Conservation (phyloP, 345 rosid species). For the Acer saccharum region DNA sequence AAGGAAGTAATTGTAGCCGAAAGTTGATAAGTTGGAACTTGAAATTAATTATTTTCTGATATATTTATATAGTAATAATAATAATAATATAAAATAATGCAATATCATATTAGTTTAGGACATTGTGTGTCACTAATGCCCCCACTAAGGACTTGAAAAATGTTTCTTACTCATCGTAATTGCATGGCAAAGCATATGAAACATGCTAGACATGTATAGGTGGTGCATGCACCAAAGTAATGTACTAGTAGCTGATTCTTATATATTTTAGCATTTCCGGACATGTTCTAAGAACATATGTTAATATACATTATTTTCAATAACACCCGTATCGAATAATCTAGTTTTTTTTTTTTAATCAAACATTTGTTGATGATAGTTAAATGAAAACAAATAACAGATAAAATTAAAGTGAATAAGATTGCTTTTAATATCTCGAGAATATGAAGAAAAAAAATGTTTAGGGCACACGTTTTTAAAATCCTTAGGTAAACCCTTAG, state of each 20-base stretch:
- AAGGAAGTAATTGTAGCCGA: slow-evolving; percentile 13
- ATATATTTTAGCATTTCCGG: not conserved
- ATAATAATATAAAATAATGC: not conserved
- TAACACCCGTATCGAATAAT: too few species aligned
- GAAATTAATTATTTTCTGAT: not conserved
- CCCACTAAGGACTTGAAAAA: slow-evolving; percentile 7
- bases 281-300: not conserved
- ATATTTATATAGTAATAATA: not conserved
- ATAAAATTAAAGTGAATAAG: too few species aligned
- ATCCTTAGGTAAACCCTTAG: too few species aligned
- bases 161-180: slow-evolving; percentile 13
- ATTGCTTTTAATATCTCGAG: too few species aligned
- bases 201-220: not conserved
- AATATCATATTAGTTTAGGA: not conserved
- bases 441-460: too few species aligned
- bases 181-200: slow-evolving; percentile 19
- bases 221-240: slow-evolving; percentile 12
- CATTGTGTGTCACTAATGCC: slow-evolving; percentile 8
- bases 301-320: too few species aligned
- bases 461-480: not conserved
- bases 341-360: too few species aligned
- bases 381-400: not conserved
- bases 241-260: not conserved
- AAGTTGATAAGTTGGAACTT: not conserved
- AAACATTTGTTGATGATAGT: too few species aligned